These are phyloP conservation scores for Trypanosoma lewisi DNA, from an alignment of 208 protist species.

Conservation along the genomic window DNA sequence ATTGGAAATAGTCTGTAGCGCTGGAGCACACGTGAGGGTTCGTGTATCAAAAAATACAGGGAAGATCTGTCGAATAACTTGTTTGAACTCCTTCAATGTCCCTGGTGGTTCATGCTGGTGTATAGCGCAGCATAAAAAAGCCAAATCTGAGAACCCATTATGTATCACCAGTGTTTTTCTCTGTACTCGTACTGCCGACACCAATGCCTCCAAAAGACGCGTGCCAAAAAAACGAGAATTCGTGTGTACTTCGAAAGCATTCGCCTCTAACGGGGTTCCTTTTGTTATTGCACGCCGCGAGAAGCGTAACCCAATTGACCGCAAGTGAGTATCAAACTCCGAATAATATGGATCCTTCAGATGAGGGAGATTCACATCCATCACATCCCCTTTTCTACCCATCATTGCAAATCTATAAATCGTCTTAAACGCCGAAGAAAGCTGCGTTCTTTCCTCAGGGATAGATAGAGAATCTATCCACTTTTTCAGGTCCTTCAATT, in stretches of 20 bases:
- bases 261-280: background rate
- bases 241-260: background rate
- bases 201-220: constrained; percentile 35
- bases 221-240: constrained; percentile 34
- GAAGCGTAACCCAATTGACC: constrained; percentile 15
- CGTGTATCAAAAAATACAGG: constrained; percentile 68
- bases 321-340: constrained; percentile 29
- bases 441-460: background rate
- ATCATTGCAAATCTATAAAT: constrained; percentile 4
- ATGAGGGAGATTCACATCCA: constrained; percentile 7
- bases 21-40: constrained; percentile 35
- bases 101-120: constrained; percentile 34
- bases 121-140: constrained; percentile 47
- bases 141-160: constrained; percentile 63
- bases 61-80: constrained; percentile 35
- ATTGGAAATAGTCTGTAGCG: constrained; percentile 38
- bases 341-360: constrained; percentile 13
- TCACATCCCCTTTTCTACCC: constrained; percentile 1
- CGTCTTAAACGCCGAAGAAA: background rate
- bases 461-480: constrained; percentile 5
- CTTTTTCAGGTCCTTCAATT: background rate
- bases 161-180: constrained; percentile 55
- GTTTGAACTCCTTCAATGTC: constrained; percentile 46
- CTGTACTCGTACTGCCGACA: constrained; percentile 32
- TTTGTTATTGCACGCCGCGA: constrained; percentile 7